phyloP scores from a whole-genome alignment of 345 rosid species.

The Aethionema arabicum region DNA sequence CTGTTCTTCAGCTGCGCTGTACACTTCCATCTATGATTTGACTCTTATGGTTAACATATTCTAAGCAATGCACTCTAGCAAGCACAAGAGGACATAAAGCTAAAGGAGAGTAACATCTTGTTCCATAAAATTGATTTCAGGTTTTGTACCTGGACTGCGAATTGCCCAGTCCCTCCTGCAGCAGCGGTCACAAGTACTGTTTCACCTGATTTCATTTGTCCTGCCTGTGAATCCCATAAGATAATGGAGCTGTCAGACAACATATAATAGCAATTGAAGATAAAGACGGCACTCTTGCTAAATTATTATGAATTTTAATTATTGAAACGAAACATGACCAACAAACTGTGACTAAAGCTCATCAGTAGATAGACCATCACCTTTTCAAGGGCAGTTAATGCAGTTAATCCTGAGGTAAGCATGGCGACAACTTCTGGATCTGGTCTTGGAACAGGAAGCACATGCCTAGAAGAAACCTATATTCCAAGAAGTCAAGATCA shows the following conservation, averaged over 20 bases:
- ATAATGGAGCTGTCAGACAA: slow-evolving; percentile 22
- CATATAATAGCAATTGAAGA: not conserved
- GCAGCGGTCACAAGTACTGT: slow-evolving; percentile 94
- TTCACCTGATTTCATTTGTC: slow-evolving; percentile 80
- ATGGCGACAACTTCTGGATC: slow-evolving; percentile 97
- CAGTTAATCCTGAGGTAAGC: slow-evolving; percentile 98
- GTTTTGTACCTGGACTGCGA: slow-evolving; percentile 82
- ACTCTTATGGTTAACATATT: not conserved
- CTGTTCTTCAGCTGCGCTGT: not conserved
- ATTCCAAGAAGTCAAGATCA: slow-evolving; percentile 17
- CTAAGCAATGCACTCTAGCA: not conserved
- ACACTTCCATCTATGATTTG: not conserved
- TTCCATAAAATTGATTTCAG: not conserved
- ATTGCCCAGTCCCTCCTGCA: slow-evolving; percentile 98
- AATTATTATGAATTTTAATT: not conserved
- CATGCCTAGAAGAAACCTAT: slow-evolving; percentile 70
- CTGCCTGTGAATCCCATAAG: slow-evolving; percentile 52
- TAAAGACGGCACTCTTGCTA: not conserved
- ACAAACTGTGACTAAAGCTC: not conserved
- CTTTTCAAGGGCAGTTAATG: slow-evolving; percentile 91
- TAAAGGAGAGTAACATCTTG: slow-evolving; percentile 3
- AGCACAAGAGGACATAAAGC: not conserved
- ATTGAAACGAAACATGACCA: slow-evolving; percentile 4
- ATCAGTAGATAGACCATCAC: slow-evolving; percentile 34
- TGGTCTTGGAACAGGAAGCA: slow-evolving; percentile 89